phyloP scores from a whole-genome alignment of 2,329 filamentous ascomycete species.

The Claviceps purpurea region DNA sequence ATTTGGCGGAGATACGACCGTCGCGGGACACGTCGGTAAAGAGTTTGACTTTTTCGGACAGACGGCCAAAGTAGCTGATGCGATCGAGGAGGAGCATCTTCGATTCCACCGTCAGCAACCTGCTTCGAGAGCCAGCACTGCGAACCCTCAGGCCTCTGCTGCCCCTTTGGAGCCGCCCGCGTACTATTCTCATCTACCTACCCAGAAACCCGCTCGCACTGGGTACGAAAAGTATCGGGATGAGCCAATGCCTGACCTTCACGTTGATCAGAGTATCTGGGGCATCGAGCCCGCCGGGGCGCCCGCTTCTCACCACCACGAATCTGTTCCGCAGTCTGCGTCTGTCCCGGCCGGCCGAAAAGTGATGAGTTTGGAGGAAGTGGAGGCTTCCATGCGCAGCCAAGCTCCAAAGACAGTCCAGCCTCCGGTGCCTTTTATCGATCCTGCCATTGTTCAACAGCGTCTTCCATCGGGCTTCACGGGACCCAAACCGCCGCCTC shows the following conservation, averaged over 20 bases:
- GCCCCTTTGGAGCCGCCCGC: conserved; percentile 16
- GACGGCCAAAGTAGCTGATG: conserved; percentile 74
- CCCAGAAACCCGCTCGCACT: conserved; percentile 51
- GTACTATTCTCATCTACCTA: conserved; percentile 25
- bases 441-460: conserved; percentile 17
- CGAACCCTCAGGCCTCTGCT: conserved; percentile 19
- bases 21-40: conserved; percentile 52
- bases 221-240: conserved; percentile 90
- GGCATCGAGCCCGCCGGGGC: conserved; percentile 50
- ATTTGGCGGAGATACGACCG: conserved; percentile 43
- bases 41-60: conserved; percentile 96
- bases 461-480: conserved; percentile 12
- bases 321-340: conserved; percentile 11
- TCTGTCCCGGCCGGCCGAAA: conserved; percentile 41
- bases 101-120: conserved; percentile 67
- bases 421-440: conserved; percentile 19
- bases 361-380: conserved; percentile 92
- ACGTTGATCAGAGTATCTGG: conserved; percentile 91
- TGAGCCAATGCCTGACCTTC: conserved; percentile 75
- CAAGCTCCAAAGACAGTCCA: conserved; percentile 42
- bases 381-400: conserved; percentile 80
- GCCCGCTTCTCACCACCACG: conserved; percentile 16
- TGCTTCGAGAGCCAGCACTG: conserved; percentile 23
- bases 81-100: conserved; percentile 81
- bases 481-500: conserved; percentile 9